Evolutionary conservation across 768 basidiomycete species (phyloP), one percentile per base, ranked within the genome.

Genomic region (Pseudohyphozyma bogoriensis): DNA sequence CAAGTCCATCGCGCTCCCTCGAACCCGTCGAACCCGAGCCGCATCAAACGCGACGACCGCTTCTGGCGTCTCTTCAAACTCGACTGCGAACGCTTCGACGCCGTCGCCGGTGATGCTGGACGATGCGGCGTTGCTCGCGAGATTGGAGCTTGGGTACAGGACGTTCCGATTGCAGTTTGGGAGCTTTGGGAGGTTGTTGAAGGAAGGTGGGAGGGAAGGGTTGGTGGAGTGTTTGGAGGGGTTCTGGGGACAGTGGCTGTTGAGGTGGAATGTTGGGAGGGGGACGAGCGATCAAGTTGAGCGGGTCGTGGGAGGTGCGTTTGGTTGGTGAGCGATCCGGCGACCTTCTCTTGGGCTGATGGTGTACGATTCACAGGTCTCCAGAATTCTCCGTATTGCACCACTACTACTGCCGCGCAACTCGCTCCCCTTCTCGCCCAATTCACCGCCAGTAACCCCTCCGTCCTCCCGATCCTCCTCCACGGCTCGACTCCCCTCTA

Each of bases 391-490:
- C 46, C 53, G 16, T 35, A 58, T 16, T 29, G 51, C 12, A 50
- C 47, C 13, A 32, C 51, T 2, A 12, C 26, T 1, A 35, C 44
- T 20, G 10, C 42, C 16, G 18, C 50, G 1, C 64, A 65, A 36
- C 54, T 65, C 13, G 22, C 16, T 2, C 64, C 64, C 0, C 58
- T 65, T 3, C 50, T 65, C 44, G n/a, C 44, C 1, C 64, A 65
- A 13, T 56, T 65, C 51, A 50, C 57, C 31, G 60, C 64, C 15
- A 53, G 47, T 22, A 47, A 65, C 28, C 40, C 64, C 13, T 52
- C 51, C 0, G 28, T 42, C 0, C 39, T 51, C 1, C 64, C 64
- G 2, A 36, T 65, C 32, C 55, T 65, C 20, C 54, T 62, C 3
- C 60, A 62, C 57, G 13, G 7, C 49, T 1, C 26, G 4, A 33